Percentiles rank a stretch among this genome's conserved stretches.
phyloP scores from a whole-genome alignment of 2,329 filamentous ascomycete genomes.

The Fusarium avenaceum region DNA sequence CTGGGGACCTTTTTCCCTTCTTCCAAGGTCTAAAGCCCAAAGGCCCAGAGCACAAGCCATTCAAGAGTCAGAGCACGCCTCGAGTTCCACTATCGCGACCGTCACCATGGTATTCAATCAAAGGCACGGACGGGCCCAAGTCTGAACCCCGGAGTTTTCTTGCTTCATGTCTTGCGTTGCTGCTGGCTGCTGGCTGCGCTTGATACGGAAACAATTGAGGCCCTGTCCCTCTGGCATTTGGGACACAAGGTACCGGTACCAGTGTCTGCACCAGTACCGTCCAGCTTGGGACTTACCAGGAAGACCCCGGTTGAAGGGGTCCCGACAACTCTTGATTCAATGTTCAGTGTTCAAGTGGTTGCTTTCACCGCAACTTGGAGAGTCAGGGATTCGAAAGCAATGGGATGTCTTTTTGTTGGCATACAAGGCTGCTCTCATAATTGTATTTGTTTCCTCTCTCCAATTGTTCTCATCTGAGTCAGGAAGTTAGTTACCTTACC shows the following conservation, averaged over 20 bases:
- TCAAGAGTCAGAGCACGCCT: constrained; percentile 35
- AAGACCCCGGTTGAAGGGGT: constrained; percentile 41
- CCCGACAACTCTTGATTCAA: constrained; percentile 36
- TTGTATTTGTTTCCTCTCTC: constrained; percentile 20
- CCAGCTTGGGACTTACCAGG: constrained; percentile 23
- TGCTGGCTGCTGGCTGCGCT: background rate
- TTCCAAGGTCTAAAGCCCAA: no score
- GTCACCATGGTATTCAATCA: constrained; percentile 41
- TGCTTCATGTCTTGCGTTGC: constrained; percentile 4
- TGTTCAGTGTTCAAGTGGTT: constrained; percentile 25
- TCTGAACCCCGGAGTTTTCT: constrained; percentile 17
- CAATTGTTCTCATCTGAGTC: constrained; percentile 7
- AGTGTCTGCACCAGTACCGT: background rate
- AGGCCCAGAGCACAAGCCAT: constrained; percentile 37
- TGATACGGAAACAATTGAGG: constrained; percentile 15
- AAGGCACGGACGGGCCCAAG: constrained; percentile 6
- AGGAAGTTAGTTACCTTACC: background rate
- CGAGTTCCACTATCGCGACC: constrained; percentile 41
- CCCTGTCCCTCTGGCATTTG: background rate
- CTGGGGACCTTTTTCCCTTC: background rate
- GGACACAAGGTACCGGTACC: constrained; percentile 3
- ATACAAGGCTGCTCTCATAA: constrained; percentile 20
- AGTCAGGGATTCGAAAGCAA: constrained; percentile 38
- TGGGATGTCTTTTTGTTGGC: constrained; percentile 26
- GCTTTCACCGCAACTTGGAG: constrained; percentile 51